Base-by-base conservation (phyloP, 176 grass and related monocot species). In the Themeda triandra region DNA sequence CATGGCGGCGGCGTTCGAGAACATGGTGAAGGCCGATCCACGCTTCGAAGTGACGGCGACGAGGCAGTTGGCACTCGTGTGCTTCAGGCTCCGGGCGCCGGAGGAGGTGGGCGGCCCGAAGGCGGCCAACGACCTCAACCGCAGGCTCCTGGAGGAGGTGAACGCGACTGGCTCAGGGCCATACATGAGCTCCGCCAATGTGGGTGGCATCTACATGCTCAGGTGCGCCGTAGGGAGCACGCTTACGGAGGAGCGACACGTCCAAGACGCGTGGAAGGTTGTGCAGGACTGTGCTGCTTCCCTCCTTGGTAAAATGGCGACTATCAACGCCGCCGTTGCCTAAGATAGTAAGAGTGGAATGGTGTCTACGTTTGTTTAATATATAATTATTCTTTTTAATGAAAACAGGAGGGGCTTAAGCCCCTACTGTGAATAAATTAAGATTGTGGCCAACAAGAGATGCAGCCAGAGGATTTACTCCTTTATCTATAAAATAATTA, bases 181-280 rank as follows among this genome's bases (percentile, higher is more conserved):
- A 0, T 92, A 82, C 83, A 71, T 89, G 83, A 92, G 82, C 32
- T 83, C 77, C 12, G 86, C 86, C 1, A 85, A 64, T 33, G 90
- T 88, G 23, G 82, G 58, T 19, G 82, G 90, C 4, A 42, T 81
- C 8, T 87, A 74, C 39, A 68, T 91, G 75, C 51, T 91, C 30
- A 62, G 89, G 41, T 91, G 86, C 64, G 80, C 85, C 15, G 6
- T 91, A 23, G 89, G 89, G 8, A 76, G 80, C 3, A 80, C 75
- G n/a, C 32, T 91, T 1, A 91, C 84, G 25, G 89, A 91, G 74
- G 70, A 83, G 69, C 63, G 68, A 4, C 89, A 91, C 41, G 80
- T 91, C 41, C 33, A 35, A 23, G 30, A 58, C 1, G 82, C 85
- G 7, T 87, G 89, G 85, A 80, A 84, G 45, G 54, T 87, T 18